Evolutionary conservation across 2,329 filamentous ascomycete species (phyloP), one percentile per base, ranked within the genome.

Genomic region (Colletotrichum sojae): DNA sequence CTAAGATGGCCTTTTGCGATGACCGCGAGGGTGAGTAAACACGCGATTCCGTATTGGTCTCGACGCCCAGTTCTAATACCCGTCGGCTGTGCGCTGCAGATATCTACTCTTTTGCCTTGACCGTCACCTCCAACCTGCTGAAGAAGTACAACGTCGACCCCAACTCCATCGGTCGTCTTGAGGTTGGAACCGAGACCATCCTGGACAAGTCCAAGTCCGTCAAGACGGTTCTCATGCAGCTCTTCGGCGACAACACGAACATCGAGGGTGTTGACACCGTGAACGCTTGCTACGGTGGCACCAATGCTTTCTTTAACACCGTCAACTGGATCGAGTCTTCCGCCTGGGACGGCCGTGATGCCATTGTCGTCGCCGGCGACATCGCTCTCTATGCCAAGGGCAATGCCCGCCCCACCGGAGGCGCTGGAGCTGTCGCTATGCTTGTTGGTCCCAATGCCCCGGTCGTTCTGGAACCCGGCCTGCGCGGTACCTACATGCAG

Each of bases 161-260:
- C 77, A 91, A 91, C 82, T 90, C 90, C 72, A 90, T 95, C 78
- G 93, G 93, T 74, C 91, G 92, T 76, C 86, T 95, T 77, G 93
- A 95, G 84, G 93, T 95, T 76, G 93, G 93, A 77, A 95, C 93
- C 63, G 93, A 95, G 87, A 95, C 93, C 73, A 85, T 95, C 65
- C 85, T 95, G 77, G 93, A 95, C 88, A 95, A 95, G 86, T 95
- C 93, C 79, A 95, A 95, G 88, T 95, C 93, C 53, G 93, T 95
- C 84, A 95, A 95, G 88, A 92, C 92, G 36, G 92, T 95, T 71
- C 84, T 95, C 73, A 95, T 95, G 93, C 93, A 95, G 85, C 87
- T 95, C 53, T 94, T 95, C 76, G 89, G 91, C 78, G 91, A 92
- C 75, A 95, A 95, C 85, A 92, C 90, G 84, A 94, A 92, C 84